A percentile compares a stretch with the other conserved stretches of the same genome.
phyloP scores from a whole-genome alignment of 2,329 filamentous ascomycete species.

The Orbilia ellipsospora region DNA sequence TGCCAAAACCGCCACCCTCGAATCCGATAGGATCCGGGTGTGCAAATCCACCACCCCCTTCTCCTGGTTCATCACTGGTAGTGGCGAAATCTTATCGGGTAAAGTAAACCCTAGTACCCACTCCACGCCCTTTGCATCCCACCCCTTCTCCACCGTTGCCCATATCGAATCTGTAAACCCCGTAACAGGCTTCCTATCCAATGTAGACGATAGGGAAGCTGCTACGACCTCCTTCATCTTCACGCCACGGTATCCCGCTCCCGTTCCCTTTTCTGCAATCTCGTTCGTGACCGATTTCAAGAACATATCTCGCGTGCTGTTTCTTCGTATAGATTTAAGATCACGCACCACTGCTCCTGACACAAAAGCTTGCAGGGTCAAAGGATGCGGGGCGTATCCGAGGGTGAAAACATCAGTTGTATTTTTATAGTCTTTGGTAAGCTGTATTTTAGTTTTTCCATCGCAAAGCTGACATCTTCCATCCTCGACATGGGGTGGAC shows the following conservation, averaged over 20 bases:
- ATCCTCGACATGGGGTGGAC: slow-evolving; percentile 77
- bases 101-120: slow-evolving; percentile 91
- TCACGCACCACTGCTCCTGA: slow-evolving; percentile 69
- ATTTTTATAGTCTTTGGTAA: slow-evolving; percentile 72
- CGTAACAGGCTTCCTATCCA: not conserved
- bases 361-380: slow-evolving; percentile 78
- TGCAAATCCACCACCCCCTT: slow-evolving; percentile 70
- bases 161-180: slow-evolving; percentile 71
- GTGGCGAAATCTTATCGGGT: slow-evolving; percentile 68
- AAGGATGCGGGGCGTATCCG: slow-evolving; percentile 89
- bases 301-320: slow-evolving; percentile 82
- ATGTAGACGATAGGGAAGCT: slow-evolving; percentile 15
- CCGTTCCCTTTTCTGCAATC: slow-evolving; percentile 72
- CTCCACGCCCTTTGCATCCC: slow-evolving; percentile 73
- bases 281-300: slow-evolving; percentile 76
- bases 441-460: slow-evolving; percentile 72
- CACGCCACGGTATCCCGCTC: slow-evolving; percentile 74
- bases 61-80: slow-evolving; percentile 63
- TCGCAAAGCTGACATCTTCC: slow-evolving; percentile 80
- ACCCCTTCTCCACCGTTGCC: slow-evolving; percentile 77
- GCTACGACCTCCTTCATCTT: slow-evolving; percentile 85
- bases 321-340: slow-evolving; percentile 73
- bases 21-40: slow-evolving; percentile 68
- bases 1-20: slow-evolving; percentile 63
- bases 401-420: slow-evolving; percentile 79